These are phyloP conservation scores for Paracorniculantispora psalliotae DNA, from an alignment of 2,329 filamentous ascomycete genomes.

Conservation along the genomic window DNA sequence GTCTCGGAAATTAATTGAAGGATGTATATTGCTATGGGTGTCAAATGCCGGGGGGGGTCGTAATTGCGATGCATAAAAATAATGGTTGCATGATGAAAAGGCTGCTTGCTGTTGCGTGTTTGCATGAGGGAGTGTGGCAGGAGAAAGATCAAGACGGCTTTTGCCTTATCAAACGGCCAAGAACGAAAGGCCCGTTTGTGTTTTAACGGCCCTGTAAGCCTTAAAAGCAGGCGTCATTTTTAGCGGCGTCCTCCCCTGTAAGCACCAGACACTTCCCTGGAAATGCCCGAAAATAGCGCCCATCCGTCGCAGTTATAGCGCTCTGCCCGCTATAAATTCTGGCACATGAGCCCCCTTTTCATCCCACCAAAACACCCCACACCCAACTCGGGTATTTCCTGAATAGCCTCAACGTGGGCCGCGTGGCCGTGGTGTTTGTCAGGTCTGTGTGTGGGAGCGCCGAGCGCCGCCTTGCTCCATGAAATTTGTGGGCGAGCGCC, in stretches of 20 bases:
- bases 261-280: neutral
- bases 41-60: neutral
- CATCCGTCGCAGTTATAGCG: neutral
- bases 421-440: no score
- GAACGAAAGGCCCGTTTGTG: no score
- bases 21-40: neutral
- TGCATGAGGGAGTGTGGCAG: neutral
- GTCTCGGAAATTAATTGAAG: neutral
- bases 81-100: neutral
- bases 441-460: no score
- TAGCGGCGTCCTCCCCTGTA: neutral
- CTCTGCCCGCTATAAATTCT: no score
- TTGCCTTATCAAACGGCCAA: no score
- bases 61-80: neutral
- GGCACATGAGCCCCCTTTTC: neutral
- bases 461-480: no score
- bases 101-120: neutral
- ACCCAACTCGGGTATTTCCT: neutral
- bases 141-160: no score
- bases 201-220: neutral
- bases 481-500: no score
- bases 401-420: neutral
- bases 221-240: neutral
- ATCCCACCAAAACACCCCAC: neutral
- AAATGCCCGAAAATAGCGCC: neutral